Percentiles rank a stretch among this genome's conserved stretches.
phyloP scores from a whole-genome alignment of 169 alveolate species.

The Theileria orientalis region DNA sequence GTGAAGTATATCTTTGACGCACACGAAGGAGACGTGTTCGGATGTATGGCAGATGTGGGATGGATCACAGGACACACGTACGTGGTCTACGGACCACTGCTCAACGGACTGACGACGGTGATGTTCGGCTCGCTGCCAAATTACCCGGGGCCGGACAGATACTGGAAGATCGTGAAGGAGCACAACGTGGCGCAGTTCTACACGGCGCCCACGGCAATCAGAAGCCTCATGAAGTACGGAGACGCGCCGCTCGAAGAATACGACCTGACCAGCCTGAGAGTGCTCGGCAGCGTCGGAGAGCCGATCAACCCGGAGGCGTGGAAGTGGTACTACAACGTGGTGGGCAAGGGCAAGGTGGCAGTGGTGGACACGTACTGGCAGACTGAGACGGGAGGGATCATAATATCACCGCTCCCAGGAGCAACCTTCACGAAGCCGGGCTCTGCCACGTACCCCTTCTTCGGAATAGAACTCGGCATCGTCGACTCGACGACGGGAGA shows the following conservation, averaged over 20 bases:
- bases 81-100: slow-evolving; percentile 93
- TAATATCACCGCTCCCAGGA: slow-evolving; percentile 90
- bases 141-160: slow-evolving; percentile 91
- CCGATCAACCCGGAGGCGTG: slow-evolving; percentile 93
- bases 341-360: slow-evolving; percentile 74
- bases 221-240: slow-evolving; percentile 85
- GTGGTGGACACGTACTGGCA: slow-evolving; percentile 97
- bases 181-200: slow-evolving; percentile 89
- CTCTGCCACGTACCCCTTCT: slow-evolving; percentile 86
- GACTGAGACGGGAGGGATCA: slow-evolving; percentile 95
- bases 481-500: slow-evolving; percentile 85
- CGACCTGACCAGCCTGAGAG: slow-evolving; percentile 72
- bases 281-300: slow-evolving; percentile 90
- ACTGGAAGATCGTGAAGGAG: slow-evolving; percentile 85
- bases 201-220: slow-evolving; percentile 97
- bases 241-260: slow-evolving; percentile 72
- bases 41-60: slow-evolving; percentile 95
- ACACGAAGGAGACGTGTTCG: slow-evolving; percentile 86
- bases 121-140: slow-evolving; percentile 94
- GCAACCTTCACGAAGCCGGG: slow-evolving; percentile 90
- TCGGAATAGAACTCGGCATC: slow-evolving; percentile 85
- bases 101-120: slow-evolving; percentile 90
- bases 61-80: slow-evolving; percentile 98
- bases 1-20: slow-evolving; percentile 87
- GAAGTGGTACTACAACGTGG: slow-evolving; percentile 89